phyloP scores from a whole-genome alignment of 2,329 filamentous ascomycete species.

The Cladosporium sp. region DNA sequence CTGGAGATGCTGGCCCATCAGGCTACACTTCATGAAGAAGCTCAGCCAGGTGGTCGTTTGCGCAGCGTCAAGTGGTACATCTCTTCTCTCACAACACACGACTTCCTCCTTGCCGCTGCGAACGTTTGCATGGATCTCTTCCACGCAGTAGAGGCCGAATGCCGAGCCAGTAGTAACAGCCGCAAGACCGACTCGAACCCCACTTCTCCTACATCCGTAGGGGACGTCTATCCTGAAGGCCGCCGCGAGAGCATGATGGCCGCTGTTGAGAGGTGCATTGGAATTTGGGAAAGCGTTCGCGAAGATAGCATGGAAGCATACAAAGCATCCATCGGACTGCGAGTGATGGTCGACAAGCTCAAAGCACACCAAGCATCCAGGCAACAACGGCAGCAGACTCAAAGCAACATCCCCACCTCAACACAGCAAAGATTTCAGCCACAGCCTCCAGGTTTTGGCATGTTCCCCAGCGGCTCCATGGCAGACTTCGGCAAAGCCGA shows the following conservation, averaged over 20 bases:
- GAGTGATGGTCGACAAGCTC: constrained; percentile 78
- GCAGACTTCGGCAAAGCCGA: constrained; percentile 31
- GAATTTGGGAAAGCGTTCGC: constrained; percentile 74
- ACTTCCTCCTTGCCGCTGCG: constrained; percentile 83
- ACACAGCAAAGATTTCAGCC: not conserved
- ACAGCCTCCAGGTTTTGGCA: constrained; percentile 19
- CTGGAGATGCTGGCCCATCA: constrained; percentile 77
- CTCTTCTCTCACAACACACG: constrained; percentile 71
- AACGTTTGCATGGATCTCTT: constrained; percentile 79
- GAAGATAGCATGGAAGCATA: constrained; percentile 82
- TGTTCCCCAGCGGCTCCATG: constrained; percentile 29
- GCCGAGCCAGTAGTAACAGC: constrained; percentile 26
- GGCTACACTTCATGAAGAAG: constrained; percentile 68
- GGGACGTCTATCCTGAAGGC: constrained; percentile 40
- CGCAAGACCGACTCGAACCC: constrained; percentile 2
- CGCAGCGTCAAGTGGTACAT: constrained; percentile 73
- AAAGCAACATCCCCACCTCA: not conserved
- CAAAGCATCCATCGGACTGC: constrained; percentile 77
- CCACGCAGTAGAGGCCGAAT: constrained; percentile 52
- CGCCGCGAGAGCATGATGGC: constrained; percentile 68
- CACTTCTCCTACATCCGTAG: constrained; percentile 19
- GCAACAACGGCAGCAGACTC: constrained; percentile 13
- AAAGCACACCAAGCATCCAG: constrained; percentile 41
- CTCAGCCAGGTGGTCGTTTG: constrained; percentile 65
- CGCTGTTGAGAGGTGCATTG: constrained; percentile 64